These are phyloP conservation scores for Mycocentrospora acerina DNA, from an alignment of 2,329 filamentous ascomycete genomes.

Conservation along the genomic window DNA sequence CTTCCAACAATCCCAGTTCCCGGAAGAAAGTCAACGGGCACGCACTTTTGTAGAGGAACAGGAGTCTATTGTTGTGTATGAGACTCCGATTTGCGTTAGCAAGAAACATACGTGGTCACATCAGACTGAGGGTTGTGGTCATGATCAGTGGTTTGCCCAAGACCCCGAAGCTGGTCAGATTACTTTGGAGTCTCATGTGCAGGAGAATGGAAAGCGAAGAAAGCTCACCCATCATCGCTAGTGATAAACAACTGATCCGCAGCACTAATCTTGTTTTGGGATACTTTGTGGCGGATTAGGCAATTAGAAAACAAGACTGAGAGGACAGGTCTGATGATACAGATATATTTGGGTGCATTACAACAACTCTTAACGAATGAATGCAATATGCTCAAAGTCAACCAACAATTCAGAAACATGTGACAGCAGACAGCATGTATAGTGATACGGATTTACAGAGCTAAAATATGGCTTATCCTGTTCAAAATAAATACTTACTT, in stretches of 20 bases:
- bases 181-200: not conserved
- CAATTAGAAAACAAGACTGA: too few relatives aligned
- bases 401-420: too few relatives aligned
- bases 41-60: not conserved
- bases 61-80: not conserved
- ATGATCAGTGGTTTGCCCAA: not conserved
- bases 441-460: too few relatives aligned
- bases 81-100: slow-evolving; percentile 1
- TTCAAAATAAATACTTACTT: too few relatives aligned
- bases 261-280: not conserved
- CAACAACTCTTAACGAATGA: too few relatives aligned
- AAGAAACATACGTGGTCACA: not conserved
- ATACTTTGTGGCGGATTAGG: too few relatives aligned
- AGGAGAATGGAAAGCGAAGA: not conserved
- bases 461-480: too few relatives aligned
- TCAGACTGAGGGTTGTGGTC: not conserved
- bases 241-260: slow-evolving; percentile 1
- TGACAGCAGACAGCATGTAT: too few relatives aligned
- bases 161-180: not conserved
- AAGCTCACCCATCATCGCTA: not conserved
- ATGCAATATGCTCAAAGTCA: too few relatives aligned
- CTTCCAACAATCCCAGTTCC: not conserved
- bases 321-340: too few relatives aligned
- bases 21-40: not conserved
- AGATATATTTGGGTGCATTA: too few relatives aligned